A percentile compares a stretch with the other conserved stretches of the same genome.
Conservation (phyloP, 1,284 basidiomycete genomes). For the Neonothopanus nambi region DNA sequence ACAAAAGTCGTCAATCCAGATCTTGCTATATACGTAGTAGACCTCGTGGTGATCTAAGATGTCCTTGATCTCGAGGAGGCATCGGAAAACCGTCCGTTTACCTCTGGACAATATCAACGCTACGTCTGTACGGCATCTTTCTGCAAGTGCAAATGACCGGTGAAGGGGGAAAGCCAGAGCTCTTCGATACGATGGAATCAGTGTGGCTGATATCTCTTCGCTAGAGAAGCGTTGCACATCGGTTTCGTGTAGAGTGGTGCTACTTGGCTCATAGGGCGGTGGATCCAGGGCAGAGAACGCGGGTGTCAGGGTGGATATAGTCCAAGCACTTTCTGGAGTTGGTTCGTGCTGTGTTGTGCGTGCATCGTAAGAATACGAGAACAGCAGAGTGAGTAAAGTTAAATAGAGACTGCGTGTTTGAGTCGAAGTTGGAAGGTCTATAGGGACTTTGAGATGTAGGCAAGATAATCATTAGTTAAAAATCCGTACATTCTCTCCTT, state of each 20-base stretch:
- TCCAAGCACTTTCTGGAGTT: slow-evolving; percentile 84
- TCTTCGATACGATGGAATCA: slow-evolving; percentile 69
- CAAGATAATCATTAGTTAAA: slow-evolving; percentile 5
- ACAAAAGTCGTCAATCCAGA: slow-evolving; percentile 81
- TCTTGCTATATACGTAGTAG: slow-evolving; percentile 80
- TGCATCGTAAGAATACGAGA: slow-evolving; percentile 74
- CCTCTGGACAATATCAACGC: slow-evolving; percentile 58
- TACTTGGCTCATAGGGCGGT: slow-evolving; percentile 43
- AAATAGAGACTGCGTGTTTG: slow-evolving; percentile 66
- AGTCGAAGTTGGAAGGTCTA: slow-evolving; percentile 57
- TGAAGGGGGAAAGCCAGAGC: slow-evolving; percentile 74
- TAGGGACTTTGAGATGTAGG: slow-evolving; percentile 6
- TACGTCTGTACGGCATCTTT: slow-evolving; percentile 66
- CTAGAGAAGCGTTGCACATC: slow-evolving; percentile 32
- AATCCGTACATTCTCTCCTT: slow-evolving; percentile 70
- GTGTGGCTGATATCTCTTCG: slow-evolving; percentile 47
- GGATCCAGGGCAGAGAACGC: slow-evolving; percentile 78
- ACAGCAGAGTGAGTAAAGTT: slow-evolving; percentile 67
- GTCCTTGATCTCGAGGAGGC: slow-evolving; percentile 65
- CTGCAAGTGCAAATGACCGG: slow-evolving; percentile 70
- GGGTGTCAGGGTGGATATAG: slow-evolving; percentile 66
- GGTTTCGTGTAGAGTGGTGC: slow-evolving; percentile 20
- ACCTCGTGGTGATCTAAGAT: slow-evolving; percentile 78
- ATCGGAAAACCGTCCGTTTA: slow-evolving; percentile 58
- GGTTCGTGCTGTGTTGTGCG: slow-evolving; percentile 74